phyloP scores from a whole-genome alignment of 2,329 filamentous ascomycete species.

The Cladosporium cucumerinum region DNA sequence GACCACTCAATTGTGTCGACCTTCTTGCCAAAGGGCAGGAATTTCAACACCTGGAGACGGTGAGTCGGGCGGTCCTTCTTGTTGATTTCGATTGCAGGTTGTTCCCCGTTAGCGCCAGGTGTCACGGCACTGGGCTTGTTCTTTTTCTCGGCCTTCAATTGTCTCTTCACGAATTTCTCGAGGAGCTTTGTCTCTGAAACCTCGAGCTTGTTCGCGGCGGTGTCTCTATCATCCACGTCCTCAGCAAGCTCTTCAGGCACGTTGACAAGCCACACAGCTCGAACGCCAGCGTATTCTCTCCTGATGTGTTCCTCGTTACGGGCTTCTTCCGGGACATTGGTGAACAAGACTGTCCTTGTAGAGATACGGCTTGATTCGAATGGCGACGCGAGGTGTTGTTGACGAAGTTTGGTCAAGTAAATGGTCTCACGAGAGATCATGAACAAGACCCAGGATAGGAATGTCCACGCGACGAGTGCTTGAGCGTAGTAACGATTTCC shows the following conservation, averaged over 20 bases:
- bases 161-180: slow-evolving; percentile 32
- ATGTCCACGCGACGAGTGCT: slow-evolving; percentile 39
- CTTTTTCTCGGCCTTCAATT: slow-evolving; percentile 28
- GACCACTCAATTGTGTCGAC: slow-evolving; percentile 91
- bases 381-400: slow-evolving; percentile 45
- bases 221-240: slow-evolving; percentile 43
- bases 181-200: slow-evolving; percentile 42
- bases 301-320: slow-evolving; percentile 40
- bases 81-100: slow-evolving; percentile 48
- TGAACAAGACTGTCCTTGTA: slow-evolving; percentile 45
- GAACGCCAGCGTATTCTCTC: slow-evolving; percentile 37
- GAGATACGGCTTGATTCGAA: slow-evolving; percentile 44
- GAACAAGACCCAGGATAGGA: slow-evolving; percentile 42
- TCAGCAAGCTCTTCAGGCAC: slow-evolving; percentile 44
- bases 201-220: slow-evolving; percentile 44
- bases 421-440: slow-evolving; percentile 46
- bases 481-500: slow-evolving; percentile 43
- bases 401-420: slow-evolving; percentile 45
- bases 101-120: not conserved
- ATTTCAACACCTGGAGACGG: slow-evolving; percentile 47
- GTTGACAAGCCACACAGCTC: slow-evolving; percentile 45
- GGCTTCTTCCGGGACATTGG: slow-evolving; percentile 41
- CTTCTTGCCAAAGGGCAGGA: slow-evolving; percentile 70
- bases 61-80: slow-evolving; percentile 67
- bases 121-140: slow-evolving; percentile 28